Base-by-base conservation (phyloP, 2,329 filamentous ascomycete species). In the Aspergillus neoniger region DNA sequence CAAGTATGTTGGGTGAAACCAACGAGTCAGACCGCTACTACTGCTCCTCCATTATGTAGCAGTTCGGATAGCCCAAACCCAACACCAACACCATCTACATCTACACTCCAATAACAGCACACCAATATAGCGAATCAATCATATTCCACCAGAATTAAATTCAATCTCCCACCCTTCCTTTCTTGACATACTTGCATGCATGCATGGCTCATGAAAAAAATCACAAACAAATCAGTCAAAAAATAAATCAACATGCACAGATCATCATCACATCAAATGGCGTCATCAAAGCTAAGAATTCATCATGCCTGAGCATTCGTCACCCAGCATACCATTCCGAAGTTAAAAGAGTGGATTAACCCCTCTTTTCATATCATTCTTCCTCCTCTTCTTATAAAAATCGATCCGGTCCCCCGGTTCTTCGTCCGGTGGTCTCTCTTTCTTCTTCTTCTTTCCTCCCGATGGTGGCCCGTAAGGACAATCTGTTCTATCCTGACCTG, bases 241-340 rank as follows among this genome's bases (percentile, higher is more conserved):
- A 30, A 57, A 23, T 2, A 47, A 21, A 41, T 28, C 38, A 47
- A 21, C 14, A 41, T 12, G 4, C 19, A 51, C 23, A 58, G 19
- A 55, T 36, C 36, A 39, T 30, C 44, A 59, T 52, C 57, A 58
- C 58, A 55, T 60, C 61, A 61, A 61, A 63, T 63, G 58, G 61
- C 61, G 61, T 60, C 58, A 63, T 63, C 61, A 63, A 28, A 57
- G 55, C 61, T 63, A 60, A 63, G 55, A 60, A 60, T 52, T 56
- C 61, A 58, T 58, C 61, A 61, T 58, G 50, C 41, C 58, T 47
- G 32, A 58, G 39, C 53, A 57, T 50, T 49, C 49, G n/a, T 41
- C 19, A 54, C n/a, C 52, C n/a, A 17, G 15, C 38, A 44, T 25
- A n/a, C 32, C 19, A 54, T 39, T n/a, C 36, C 32, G 14, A 43